Evolutionary conservation across 2,329 filamentous ascomycete species (phyloP), one percentile per base, ranked within the genome.

Genomic region (Aspergillus luchuensis): DNA sequence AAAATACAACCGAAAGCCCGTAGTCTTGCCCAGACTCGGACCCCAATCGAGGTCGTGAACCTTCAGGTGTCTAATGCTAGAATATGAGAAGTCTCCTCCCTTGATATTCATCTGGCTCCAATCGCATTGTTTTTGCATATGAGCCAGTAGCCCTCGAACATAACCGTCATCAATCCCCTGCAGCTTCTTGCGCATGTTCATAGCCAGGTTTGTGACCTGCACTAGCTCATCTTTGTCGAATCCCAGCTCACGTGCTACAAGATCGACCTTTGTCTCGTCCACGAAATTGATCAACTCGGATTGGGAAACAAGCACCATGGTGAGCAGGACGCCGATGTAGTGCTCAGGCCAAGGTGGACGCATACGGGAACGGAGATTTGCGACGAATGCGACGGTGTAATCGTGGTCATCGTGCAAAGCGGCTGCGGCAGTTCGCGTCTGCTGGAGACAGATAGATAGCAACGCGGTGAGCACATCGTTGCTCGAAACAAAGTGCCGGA

Each of bases 21-120:
- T 8, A 8, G 45, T 19, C 15, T 28, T 43, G 13, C 56, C 36
- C 17, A 57, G 7, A 7, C 10, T 3, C 4, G 30, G 21, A 17
- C 56, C 47, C 17, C 43, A 57, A 8, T 57, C 36, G 2, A 57
- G 19, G 6, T 19, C 21, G 15, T 41, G 51, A 4, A 57, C 36
- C 10, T 51, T 57, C 56, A 57, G 21, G 36, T 57, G 56, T 33
- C 47, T 23, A 11, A 49, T 39, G 36, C 56, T 57, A n/a, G 45
- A 50, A 33, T 39, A 39, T 5, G 23, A 50, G 15, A 41, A 8
- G 2, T 51, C 21, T 2, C 33, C 25, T 5, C 47, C 36, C 15
- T 51, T 39, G 36, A 57, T 57, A 23, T 43, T 30, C 17, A 51
- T 51, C 8, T 28, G 11, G 6, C 23, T 21, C 36, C 56, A 57